Evolutionary conservation across 257 asterid genomes (phyloP).

Genomic region (Gynochthodes officinalis): DNA sequence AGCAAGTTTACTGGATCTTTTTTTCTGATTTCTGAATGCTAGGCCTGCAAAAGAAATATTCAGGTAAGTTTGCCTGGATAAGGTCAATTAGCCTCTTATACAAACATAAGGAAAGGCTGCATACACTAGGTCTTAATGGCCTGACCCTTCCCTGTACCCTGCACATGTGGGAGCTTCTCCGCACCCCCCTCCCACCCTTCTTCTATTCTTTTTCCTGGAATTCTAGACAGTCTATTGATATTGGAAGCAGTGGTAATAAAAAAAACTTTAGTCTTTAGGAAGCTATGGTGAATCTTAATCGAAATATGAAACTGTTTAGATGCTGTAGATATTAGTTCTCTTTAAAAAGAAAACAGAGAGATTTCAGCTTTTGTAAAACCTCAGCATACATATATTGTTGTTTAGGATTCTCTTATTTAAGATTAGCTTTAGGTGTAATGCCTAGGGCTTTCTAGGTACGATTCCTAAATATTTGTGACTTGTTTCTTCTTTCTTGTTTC

Average conservation of each 20-base stretch:
- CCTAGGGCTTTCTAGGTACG: not conserved
- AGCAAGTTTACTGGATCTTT: not conserved
- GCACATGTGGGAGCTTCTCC: no score
- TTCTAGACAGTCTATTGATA: no score
- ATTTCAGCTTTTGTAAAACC: not conserved
- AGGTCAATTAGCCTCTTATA: no score
- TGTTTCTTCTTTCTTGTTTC: not conserved
- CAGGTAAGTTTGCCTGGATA: no score
- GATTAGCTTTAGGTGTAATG: not conserved
- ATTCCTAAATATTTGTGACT: not conserved
- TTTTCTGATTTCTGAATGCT: not conserved
- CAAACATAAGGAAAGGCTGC: no score
- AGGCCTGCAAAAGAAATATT: no score
- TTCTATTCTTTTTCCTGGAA: no score
- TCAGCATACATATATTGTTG: not conserved
- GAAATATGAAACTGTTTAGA: not conserved
- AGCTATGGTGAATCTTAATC: not conserved
- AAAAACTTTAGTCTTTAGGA: not conserved
- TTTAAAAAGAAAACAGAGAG: not conserved
- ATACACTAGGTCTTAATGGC: no score
- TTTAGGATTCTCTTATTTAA: not conserved
- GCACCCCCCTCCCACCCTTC: no score
- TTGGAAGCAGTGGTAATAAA: not conserved
- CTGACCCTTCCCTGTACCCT: no score
- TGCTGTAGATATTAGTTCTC: not conserved